Conservation (phyloP, 2,329 filamentous ascomycete genomes). For the Cladosporium cucumerinum region DNA sequence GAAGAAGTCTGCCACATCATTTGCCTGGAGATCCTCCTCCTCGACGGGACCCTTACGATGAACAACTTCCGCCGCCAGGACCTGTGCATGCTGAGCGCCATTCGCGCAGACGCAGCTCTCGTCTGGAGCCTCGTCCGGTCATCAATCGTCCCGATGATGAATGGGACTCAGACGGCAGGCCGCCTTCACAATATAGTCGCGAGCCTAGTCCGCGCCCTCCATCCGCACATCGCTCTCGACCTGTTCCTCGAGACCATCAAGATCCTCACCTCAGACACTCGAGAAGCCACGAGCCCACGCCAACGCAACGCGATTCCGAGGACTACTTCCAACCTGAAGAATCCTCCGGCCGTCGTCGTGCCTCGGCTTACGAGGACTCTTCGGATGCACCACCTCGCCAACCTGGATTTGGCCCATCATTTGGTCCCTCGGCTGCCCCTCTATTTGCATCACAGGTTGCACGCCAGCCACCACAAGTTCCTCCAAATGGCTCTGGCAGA, state of each 20-base stretch:
- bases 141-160: constrained; percentile 4
- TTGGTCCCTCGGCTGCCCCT: constrained; percentile 45
- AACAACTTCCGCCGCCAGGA: constrained; percentile 3
- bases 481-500: constrained; percentile 5
- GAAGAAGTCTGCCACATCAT: constrained; percentile 23
- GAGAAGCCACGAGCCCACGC: constrained; percentile 42
- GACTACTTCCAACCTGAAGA: constrained; percentile 17
- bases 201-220: constrained; percentile 18
- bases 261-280: constrained; percentile 39
- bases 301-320: constrained; percentile 32
- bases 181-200: constrained; percentile 6
- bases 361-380: constrained; percentile 20
- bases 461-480: constrained; percentile 19
- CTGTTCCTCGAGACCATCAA: constrained; percentile 25
- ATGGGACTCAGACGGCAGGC: constrained; percentile 4
- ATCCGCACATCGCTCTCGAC: constrained; percentile 16
- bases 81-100: constrained; percentile 9
- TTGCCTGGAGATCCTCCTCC: constrained; percentile 12
- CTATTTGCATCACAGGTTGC: constrained; percentile 48
- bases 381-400: constrained; percentile 23
- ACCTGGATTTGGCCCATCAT: constrained; percentile 30
- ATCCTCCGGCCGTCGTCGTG: constrained; percentile 18
- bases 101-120: constrained; percentile 9
- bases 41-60: constrained; percentile 9
- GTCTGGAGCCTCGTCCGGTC: constrained; percentile 4